Conservation (phyloP, 2,329 filamentous ascomycete species). For the Colletotrichum kahawae region DNA sequence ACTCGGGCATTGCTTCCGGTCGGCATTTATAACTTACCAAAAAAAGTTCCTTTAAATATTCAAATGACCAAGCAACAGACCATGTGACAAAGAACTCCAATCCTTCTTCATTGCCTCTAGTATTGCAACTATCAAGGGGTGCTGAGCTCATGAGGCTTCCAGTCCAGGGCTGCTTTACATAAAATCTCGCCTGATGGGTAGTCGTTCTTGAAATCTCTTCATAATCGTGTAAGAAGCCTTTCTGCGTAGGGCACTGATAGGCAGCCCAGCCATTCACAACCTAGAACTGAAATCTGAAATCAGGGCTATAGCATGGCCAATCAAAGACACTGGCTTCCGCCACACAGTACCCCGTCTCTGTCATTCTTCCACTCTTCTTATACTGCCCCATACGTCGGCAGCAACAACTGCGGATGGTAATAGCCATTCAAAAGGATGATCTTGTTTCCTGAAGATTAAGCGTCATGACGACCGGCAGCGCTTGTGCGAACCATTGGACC, state of each 20-base stretch:
- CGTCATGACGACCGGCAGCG: fast-evolving
- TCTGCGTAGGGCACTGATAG: not conserved
- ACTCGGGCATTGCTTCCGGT: too few relatives aligned
- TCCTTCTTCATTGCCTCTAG: not conserved
- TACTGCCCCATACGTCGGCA: not conserved
- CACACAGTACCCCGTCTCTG: not conserved
- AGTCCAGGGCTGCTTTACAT: not conserved
- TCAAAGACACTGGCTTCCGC: not conserved
- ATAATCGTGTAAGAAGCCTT: not conserved
- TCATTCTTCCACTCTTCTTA: not conserved
- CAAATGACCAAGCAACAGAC: not conserved
- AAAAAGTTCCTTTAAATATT: not conserved
- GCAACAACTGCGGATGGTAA: not conserved
- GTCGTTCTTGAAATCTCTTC: not conserved
- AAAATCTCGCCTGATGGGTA: not conserved
- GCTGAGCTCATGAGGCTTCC: fast-evolving
- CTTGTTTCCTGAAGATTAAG: not conserved
- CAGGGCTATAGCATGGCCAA: not conserved
- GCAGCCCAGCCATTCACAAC: too few relatives aligned
- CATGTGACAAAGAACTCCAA: not conserved
- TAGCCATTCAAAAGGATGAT: fast-evolving
- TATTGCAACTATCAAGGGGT: not conserved
- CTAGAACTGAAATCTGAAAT: too few relatives aligned
- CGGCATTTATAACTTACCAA: too few relatives aligned
- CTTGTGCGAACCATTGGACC: fast-evolving